These are phyloP conservation scores for Iberis pinnata DNA, from an alignment of 345 rosid species.

Conservation along the genomic window DNA sequence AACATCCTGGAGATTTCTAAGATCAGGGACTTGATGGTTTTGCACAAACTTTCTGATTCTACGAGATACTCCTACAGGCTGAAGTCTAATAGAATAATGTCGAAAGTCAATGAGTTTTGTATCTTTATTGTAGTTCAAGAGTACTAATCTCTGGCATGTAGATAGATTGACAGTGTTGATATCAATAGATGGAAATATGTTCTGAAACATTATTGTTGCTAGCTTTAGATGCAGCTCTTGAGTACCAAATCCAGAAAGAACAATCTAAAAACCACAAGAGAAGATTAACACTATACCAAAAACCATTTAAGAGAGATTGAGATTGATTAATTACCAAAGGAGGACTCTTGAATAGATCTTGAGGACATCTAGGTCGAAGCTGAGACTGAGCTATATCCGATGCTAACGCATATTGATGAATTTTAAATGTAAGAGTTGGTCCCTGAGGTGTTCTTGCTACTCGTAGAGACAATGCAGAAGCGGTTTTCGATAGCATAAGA, in stretches of 20 bases:
- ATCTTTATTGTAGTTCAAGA: slow-evolving; percentile 85
- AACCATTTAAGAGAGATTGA: not conserved
- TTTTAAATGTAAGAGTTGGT: slow-evolving; percentile 79
- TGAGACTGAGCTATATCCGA: slow-evolving; percentile 79
- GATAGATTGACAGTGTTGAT: slow-evolving; percentile 87
- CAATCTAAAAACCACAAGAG: slow-evolving; percentile 48
- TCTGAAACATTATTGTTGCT: slow-evolving; percentile 84
- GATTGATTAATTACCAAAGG: slow-evolving; percentile 56
- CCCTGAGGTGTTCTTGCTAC: slow-evolving; percentile 98
- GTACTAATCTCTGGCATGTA: slow-evolving; percentile 85
- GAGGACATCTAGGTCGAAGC: slow-evolving; percentile 80
- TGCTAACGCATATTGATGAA: slow-evolving; percentile 68
- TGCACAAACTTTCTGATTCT: slow-evolving; percentile 85
- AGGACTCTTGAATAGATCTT: slow-evolving; percentile 74
- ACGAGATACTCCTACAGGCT: slow-evolving; percentile 80
- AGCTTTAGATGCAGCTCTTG: slow-evolving; percentile 86
- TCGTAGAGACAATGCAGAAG: slow-evolving; percentile 52
- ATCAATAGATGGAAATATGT: slow-evolving; percentile 90
- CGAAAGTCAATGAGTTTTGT: slow-evolving; percentile 78
- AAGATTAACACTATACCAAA: not conserved
- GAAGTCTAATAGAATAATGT: slow-evolving; percentile 84
- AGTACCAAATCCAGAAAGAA: slow-evolving; percentile 83
- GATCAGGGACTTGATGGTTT: slow-evolving; percentile 81
- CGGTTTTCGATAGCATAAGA: slow-evolving; percentile 74
- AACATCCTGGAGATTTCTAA: slow-evolving; percentile 79